A percentile compares a stretch with the other conserved stretches of the same genome.
phyloP scores from a whole-genome alignment of 2,329 filamentous ascomycete genomes.

The Sporothrix brasiliensis region DNA sequence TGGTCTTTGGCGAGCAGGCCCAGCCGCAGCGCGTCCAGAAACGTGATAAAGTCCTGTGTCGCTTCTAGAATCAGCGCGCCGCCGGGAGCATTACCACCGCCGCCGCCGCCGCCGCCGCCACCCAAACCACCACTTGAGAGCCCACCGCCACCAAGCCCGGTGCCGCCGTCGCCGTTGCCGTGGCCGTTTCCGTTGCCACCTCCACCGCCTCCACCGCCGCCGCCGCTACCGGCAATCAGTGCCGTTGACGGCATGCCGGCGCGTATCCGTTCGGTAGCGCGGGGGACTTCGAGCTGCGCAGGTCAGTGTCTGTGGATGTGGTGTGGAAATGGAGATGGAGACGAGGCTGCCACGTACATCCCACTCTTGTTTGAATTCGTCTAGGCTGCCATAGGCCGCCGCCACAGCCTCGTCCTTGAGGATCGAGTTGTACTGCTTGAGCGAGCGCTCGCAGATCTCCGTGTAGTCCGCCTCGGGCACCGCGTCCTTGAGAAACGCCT shows the following conservation, averaged over 20 bases:
- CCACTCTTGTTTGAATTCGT: constrained; percentile 90
- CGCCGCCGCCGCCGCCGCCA: constrained; percentile 53
- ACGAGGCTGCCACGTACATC: constrained; percentile 62
- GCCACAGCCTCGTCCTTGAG: constrained; percentile 88
- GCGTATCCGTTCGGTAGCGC: constrained; percentile 87
- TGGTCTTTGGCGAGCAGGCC: constrained; percentile 93
- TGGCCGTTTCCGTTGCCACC: constrained; percentile 47
- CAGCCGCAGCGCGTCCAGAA: constrained; percentile 90
- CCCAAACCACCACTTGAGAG: constrained; percentile 36
- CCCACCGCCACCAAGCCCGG: constrained; percentile 48
- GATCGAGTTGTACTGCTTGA: constrained; percentile 97
- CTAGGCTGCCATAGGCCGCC: constrained; percentile 82
- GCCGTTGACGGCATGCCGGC: constrained; percentile 91
- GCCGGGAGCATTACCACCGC: constrained; percentile 54
- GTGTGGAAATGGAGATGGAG: background rate
- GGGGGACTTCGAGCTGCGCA: constrained; percentile 82
- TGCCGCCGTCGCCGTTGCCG: constrained; percentile 51
- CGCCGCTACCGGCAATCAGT: constrained; percentile 49
- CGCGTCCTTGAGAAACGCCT: constrained; percentile 94
- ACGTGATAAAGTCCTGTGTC: constrained; percentile 98
- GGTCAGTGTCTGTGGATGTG: background rate
- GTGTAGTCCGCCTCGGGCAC: constrained; percentile 91
- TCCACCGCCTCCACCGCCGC: constrained; percentile 52
- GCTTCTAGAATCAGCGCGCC: constrained; percentile 79
- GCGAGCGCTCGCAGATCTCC: constrained; percentile 87